Base-by-base conservation (phyloP, 352 stramenopile species). In the Phytophthora rubi region DNA sequence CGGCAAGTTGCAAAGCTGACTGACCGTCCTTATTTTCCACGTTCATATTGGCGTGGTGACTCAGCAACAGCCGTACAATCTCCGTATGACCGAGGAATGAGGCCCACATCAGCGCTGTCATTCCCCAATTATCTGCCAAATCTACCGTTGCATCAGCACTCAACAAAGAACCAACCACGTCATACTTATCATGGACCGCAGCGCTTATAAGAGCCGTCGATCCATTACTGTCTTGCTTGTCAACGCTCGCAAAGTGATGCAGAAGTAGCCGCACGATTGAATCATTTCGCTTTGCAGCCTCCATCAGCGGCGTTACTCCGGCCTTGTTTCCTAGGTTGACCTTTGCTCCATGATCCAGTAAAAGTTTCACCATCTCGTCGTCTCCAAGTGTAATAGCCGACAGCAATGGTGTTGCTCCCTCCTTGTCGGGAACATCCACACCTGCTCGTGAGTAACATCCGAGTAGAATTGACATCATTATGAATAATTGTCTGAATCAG, bases 51-150 rank as follows among this genome's bases (percentile, higher is more conserved):
- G 51, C 23, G 6, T 56, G 23, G 26, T 21, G 6, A 26, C 49
- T 56, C 4, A 56, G 13, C 26, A 56, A 37, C 6, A 21, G 13
- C 7, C 26, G 23, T 39, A 42, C 26, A 18, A 56, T 18, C 39
- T 39, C 26, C 8, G 10, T 7, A 15, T 56, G 51, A 12, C 23
- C 51, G 6, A 23, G 16, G 8, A 16, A 42, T 7, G 51, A 26
- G 39, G 51, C 51, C 23, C 26, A 56, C 51, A 56, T 56, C 23
- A 56, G 6, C 26, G 51, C 51, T 8, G 51, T 39, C 51, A 56
- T 56, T 37, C 26, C 26, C 4, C 8, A 4, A 15, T 42, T 56
- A 18, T 56, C 51, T 13, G 18, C 5, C 26, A 35, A 23, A 21
- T 55, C 49, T 18, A 39, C 23, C 49, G 15, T 26, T 15, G 51